Base-by-base conservation (phyloP, 2,329 filamentous ascomycete species). In the Coniochaeta prunicola region DNA sequence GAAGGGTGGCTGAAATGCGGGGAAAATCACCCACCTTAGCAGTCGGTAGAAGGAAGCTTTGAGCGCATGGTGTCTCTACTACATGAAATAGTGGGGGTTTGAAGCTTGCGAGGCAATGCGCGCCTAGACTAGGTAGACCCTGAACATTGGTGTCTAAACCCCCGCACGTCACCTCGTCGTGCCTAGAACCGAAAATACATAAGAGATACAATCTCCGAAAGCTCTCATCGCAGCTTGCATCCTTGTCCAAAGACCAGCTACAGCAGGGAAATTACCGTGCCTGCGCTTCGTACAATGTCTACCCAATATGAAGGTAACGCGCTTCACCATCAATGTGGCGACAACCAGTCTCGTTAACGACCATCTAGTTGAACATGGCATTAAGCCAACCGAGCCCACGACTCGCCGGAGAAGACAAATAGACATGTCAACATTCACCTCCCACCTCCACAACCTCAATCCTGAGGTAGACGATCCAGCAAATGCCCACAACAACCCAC, bases 381-480 rank as follows among this genome's bases (percentile, higher is more conserved):
- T 87, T 71, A 77, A 80, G 65, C 70, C 77, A 59, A 53, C 73
- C 31, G 63, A 77, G 54, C 62, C 70, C 6, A 68, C 71, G 26
- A 69, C 73, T 56, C 72, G 74, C 59, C 73, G 74, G 55, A 76
- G 77, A 10, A 83, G 85, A 42, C 81, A 81, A 67, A 73, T 83
- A 61, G 83, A 86, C 74, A 88, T 88, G 85, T 79, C 83, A 57
- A 81, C 80, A 61, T 87, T 87, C 74, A 80, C 74, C 65, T 78
- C 81, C 58, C 80, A 83, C 68, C 80, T 86, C 61, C 73, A 80
- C 69, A 78, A 80, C 62, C 74, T 87, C 67, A 71, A 74, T 62
- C 65, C 67, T n/a, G 67, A 70, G 38, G 65, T 60, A 62, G 58
- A 59, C 56, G 68, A 73, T 57, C 70, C 72, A 59, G 66, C 71